Conservation (phyloP, 2,329 filamentous ascomycete species). For the Calonectria montana region DNA sequence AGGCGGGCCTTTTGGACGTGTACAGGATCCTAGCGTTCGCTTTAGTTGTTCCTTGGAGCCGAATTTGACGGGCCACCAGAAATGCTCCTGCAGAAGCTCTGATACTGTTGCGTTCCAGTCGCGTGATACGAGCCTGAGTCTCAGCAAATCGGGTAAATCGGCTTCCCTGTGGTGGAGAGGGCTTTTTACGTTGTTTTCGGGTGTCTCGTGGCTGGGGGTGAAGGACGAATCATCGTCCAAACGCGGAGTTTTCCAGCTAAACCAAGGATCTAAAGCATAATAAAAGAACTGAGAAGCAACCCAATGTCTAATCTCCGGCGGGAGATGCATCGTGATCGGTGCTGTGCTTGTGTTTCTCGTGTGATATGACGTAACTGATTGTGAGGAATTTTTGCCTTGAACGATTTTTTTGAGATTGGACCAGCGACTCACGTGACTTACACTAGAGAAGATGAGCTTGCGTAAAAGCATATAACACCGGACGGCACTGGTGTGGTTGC, state of each 20-base stretch:
- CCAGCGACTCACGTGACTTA: no score
- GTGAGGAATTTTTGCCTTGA: background rate
- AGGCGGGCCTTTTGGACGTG: background rate
- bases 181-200: background rate
- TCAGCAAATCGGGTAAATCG: background rate
- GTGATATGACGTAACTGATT: background rate
- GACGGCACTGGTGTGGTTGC: no score
- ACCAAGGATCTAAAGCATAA: background rate
- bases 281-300: background rate
- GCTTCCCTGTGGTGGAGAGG: background rate
- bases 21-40: background rate
- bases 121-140: background rate
- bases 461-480: no score
- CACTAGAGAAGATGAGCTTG: no score
- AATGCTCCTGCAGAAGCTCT: background rate
- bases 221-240: no score
- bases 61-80: background rate
- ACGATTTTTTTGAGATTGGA: background rate
- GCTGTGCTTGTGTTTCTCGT: background rate
- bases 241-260: background rate
- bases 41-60: background rate
- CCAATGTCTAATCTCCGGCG: background rate
- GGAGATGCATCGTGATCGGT: background rate
- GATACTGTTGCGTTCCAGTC: conserved; percentile 6
- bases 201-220: background rate